phyloP scores from a whole-genome alignment of 352 stramenopile species.

The Globisporangium recalcitrans region DNA sequence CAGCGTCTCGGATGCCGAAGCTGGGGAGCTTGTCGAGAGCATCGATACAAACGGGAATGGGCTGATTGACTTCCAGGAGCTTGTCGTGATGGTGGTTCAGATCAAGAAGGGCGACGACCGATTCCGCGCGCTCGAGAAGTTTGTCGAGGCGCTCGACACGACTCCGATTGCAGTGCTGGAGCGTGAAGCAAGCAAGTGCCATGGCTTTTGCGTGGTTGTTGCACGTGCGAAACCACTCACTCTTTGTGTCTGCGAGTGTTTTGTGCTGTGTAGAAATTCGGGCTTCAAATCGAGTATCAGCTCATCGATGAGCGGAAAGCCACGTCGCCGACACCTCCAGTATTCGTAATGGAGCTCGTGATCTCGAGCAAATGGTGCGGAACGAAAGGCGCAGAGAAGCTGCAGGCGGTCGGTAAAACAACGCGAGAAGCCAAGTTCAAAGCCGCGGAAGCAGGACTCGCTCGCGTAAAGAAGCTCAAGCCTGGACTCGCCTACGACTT shows the following conservation, averaged over 20 bases:
- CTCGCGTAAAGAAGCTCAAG: slow-evolving; percentile 52
- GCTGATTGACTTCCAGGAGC: slow-evolving; percentile 54
- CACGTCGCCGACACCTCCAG: slow-evolving; percentile 25
- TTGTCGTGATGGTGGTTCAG: slow-evolving; percentile 46
- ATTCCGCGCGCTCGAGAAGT: slow-evolving; percentile 35
- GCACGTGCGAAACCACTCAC: no score
- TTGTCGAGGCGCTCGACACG: slow-evolving; percentile 51
- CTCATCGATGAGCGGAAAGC: slow-evolving; percentile 44
- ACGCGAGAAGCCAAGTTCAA: slow-evolving; percentile 75
- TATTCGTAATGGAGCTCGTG: slow-evolving; percentile 45
- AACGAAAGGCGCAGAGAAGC: slow-evolving; percentile 23
- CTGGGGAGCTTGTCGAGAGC: slow-evolving; percentile 37
- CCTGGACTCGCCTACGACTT: slow-evolving; percentile 49
- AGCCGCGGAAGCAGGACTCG: slow-evolving; percentile 47
- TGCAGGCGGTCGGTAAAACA: slow-evolving; percentile 43
- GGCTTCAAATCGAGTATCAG: slow-evolving; percentile 39
- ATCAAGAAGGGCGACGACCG: slow-evolving; percentile 50
- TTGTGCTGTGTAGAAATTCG: slow-evolving; percentile 34
- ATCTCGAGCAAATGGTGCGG: slow-evolving; percentile 52
- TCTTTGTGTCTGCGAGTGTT: no score
- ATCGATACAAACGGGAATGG: slow-evolving; percentile 61
- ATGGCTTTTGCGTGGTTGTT: no score
- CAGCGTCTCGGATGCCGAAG: slow-evolving; percentile 39
- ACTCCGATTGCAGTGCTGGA: slow-evolving; percentile 60
- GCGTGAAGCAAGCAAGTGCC: slow-evolving; percentile 35